phyloP scores from a whole-genome alignment of 1,284 basidiomycete genomes.

The Phylloporus sp. region DNA sequence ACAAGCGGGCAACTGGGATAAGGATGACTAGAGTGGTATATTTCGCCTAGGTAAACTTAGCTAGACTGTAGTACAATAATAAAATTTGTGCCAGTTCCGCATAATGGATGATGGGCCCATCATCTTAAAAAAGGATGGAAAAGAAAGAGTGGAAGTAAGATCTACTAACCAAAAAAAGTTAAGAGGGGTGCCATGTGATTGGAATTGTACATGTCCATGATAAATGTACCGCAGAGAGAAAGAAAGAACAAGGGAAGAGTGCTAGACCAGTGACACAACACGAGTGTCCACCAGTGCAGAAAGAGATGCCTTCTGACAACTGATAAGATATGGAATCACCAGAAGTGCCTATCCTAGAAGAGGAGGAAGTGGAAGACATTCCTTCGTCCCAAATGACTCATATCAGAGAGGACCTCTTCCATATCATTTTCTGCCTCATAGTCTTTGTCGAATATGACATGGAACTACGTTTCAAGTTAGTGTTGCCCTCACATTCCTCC shows the following conservation, averaged over 20 bases:
- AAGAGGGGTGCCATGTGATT: constrained; percentile 13
- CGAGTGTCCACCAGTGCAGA: constrained; percentile 20
- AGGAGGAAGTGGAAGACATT: too few relatives aligned
- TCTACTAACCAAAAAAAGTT: constrained; percentile 1
- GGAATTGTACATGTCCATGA: constrained; percentile 36
- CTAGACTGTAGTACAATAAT: constrained; percentile 35
- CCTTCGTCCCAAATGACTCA: too few relatives aligned
- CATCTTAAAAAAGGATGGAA: constrained; percentile 6
- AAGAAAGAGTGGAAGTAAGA: background rate
- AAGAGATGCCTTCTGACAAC: constrained; percentile 15
- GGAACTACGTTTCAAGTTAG: constrained; percentile 40
- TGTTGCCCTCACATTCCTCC: background rate
- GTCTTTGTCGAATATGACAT: constrained; percentile 56
- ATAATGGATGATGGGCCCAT: constrained; percentile 22
- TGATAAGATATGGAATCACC: too few relatives aligned
- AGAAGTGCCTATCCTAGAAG: too few relatives aligned
- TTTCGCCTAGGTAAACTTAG: constrained; percentile 15
- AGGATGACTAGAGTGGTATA: constrained; percentile 53
- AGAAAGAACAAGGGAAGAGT: background rate
- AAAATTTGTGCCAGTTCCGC: constrained; percentile 31
- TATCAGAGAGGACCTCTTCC: constrained; percentile 50
- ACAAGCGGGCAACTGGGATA: constrained; percentile 84
- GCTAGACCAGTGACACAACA: constrained; percentile 28
- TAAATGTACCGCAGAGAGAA: constrained; percentile 30
- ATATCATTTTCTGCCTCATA: constrained; percentile 46